phyloP scores from a whole-genome alignment of 345 rosid species.

The Anastatica hierochuntica region DNA sequence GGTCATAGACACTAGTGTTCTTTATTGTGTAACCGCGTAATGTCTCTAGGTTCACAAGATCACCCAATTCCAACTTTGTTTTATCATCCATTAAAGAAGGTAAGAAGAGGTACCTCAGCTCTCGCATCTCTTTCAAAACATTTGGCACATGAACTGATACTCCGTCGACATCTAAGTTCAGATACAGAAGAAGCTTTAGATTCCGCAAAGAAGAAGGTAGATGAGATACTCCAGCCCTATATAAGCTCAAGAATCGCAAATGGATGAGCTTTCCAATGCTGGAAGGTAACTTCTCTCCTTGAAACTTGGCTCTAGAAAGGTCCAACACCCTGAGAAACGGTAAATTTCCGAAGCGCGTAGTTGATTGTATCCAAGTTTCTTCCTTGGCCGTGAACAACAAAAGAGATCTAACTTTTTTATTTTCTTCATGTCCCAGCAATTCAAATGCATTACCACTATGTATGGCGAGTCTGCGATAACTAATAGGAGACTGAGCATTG shows the following conservation, averaged over 20 bases:
- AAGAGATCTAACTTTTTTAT: not conserved
- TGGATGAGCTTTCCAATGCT: slow-evolving; percentile 33
- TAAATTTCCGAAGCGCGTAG: slow-evolving; percentile 4
- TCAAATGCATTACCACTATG: not conserved
- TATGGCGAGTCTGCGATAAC: not conserved
- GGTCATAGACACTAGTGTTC: not conserved
- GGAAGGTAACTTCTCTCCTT: slow-evolving; percentile 20
- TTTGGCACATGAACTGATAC: slow-evolving; percentile 17
- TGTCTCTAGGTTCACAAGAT: slow-evolving; percentile 4
- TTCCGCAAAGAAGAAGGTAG: slow-evolving; percentile 17
- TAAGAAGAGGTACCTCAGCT: slow-evolving; percentile 14
- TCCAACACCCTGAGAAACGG: slow-evolving; percentile 20
- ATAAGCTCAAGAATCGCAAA: slow-evolving; percentile 24
- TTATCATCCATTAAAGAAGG: not conserved
- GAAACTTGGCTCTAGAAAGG: not conserved
- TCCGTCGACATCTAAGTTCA: slow-evolving; percentile 7
- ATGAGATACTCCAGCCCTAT: not conserved
- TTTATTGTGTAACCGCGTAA: not conserved
- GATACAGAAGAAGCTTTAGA: slow-evolving; percentile 4
- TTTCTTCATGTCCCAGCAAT: not conserved
- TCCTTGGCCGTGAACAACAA: not conserved
- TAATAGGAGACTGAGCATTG: not conserved
- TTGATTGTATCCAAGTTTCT: not conserved
- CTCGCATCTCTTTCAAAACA: slow-evolving; percentile 17
- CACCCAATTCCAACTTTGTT: slow-evolving; percentile 11